Evolutionary conservation across 192 early-diverging fungal species (phyloP).

Genomic region (Coemansia sp.): DNA sequence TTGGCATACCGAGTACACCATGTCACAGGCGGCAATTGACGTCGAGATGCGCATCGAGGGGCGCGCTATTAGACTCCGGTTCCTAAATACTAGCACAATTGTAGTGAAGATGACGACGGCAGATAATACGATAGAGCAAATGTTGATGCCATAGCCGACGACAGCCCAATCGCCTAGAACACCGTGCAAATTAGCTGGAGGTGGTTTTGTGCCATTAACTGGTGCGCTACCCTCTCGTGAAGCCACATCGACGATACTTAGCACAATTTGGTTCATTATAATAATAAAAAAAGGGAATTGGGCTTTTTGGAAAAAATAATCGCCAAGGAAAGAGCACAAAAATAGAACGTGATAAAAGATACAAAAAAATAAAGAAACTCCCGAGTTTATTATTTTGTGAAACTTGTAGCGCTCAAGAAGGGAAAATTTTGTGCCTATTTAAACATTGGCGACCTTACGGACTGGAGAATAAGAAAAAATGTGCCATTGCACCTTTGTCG

Average conservation of each 20-base stretch:
- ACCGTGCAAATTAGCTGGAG: slow-evolving; percentile 24
- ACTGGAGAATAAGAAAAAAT: not conserved
- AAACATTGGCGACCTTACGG: not conserved
- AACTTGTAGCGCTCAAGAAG: not conserved
- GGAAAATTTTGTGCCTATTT: not conserved
- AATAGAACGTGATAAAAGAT: not conserved
- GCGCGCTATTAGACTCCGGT: slow-evolving; percentile 8
- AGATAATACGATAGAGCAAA: slow-evolving; percentile 34
- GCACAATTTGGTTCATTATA: slow-evolving; percentile 1
- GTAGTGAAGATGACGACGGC: slow-evolving; percentile 29
- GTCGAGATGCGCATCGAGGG: slow-evolving; percentile 39
- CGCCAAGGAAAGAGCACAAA: not conserved
- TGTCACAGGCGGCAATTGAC: slow-evolving; percentile 36
- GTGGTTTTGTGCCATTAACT: not conserved
- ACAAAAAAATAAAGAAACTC: slow-evolving; percentile 8
- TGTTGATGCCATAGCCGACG: slow-evolving; percentile 42
- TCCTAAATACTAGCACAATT: slow-evolving; percentile 7
- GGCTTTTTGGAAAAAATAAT: not conserved
- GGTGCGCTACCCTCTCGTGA: not conserved
- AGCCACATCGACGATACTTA: not conserved
- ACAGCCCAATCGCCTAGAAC: slow-evolving; percentile 48
- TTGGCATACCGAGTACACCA: slow-evolving; percentile 40
- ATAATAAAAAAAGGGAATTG: not conserved
- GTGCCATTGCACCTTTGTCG: not conserved
- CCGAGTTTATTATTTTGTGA: slow-evolving; percentile 10